These are phyloP conservation scores for Candida sojae DNA, from an alignment of 1,139 yeast species.

Conservation along the genomic window DNA sequence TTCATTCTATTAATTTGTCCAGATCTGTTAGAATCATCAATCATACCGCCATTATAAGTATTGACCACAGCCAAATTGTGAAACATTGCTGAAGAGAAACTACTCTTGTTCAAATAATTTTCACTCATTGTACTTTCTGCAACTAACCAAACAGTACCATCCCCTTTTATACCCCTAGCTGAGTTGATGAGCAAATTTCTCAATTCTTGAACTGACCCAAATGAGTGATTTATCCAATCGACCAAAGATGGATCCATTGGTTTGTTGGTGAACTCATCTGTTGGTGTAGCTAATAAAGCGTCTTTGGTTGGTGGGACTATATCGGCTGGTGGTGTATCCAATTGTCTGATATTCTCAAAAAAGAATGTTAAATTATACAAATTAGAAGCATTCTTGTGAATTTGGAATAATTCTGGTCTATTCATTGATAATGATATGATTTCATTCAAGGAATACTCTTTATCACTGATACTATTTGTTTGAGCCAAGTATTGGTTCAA, in stretches of 20 bases:
- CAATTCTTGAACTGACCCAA: slow-evolving; percentile 71
- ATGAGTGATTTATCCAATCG: slow-evolving; percentile 52
- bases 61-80: slow-evolving; percentile 62
- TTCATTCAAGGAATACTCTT: slow-evolving; percentile 31
- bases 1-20: slow-evolving; percentile 48
- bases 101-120: slow-evolving; percentile 18
- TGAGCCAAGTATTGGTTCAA: slow-evolving; percentile 45
- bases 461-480: slow-evolving; percentile 5
- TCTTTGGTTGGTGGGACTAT: slow-evolving; percentile 23
- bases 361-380: slow-evolving; percentile 62
- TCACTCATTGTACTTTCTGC: slow-evolving; percentile 51
- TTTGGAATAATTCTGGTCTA: slow-evolving; percentile 46
- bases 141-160: slow-evolving; percentile 76
- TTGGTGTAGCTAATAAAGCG: slow-evolving; percentile 48
- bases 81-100: slow-evolving; percentile 26
- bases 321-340: slow-evolving; percentile 8
- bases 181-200: slow-evolving; percentile 63
- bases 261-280: slow-evolving; percentile 29
- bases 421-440: slow-evolving; percentile 44
- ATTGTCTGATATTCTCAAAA: slow-evolving; percentile 51
- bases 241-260: slow-evolving; percentile 41
- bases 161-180: slow-evolving; percentile 67
- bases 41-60: slow-evolving; percentile 76
- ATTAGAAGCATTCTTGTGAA: slow-evolving; percentile 60
- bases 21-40: slow-evolving; percentile 54